Evolutionary conservation across 2,329 filamentous ascomycete species (phyloP).

Genomic region (Alternaria sp.): DNA sequence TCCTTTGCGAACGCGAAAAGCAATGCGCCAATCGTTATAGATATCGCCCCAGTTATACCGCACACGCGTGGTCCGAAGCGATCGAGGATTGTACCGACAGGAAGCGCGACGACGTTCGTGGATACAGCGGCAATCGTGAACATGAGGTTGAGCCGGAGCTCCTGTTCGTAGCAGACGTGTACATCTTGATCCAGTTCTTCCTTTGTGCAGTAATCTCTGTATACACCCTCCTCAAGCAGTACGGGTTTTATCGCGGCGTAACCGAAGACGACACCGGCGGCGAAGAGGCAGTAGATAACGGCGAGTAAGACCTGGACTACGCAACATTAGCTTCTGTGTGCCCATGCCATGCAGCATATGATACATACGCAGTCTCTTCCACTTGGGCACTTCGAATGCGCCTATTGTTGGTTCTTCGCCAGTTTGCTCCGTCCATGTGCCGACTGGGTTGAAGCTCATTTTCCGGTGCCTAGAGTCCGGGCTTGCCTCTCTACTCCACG

Average conservation of each 20-base stretch:
- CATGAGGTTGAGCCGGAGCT: constrained; percentile 78
- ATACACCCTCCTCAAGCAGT: constrained; percentile 48
- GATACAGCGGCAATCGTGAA: constrained; percentile 89
- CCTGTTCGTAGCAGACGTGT: constrained; percentile 51
- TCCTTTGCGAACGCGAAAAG: constrained; percentile 74
- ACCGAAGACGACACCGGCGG: constrained; percentile 65
- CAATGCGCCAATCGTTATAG: constrained; percentile 74
- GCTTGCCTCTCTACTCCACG: constrained; percentile 51
- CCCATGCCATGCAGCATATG: too few species aligned
- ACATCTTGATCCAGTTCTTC: constrained; percentile 48
- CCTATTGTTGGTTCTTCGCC: constrained; percentile 53
- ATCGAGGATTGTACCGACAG: constrained; percentile 86
- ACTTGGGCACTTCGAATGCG: constrained; percentile 64
- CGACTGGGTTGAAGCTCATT: constrained; percentile 61
- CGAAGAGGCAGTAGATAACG: constrained; percentile 77
- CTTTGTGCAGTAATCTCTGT: constrained; percentile 48
- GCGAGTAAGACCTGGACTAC: constrained; percentile 74
- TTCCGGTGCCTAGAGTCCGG: constrained; percentile 54
- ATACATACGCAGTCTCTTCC: constrained; percentile 62
- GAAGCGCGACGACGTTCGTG: constrained; percentile 86
- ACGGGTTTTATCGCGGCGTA: constrained; percentile 55
- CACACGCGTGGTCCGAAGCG: constrained; percentile 80
- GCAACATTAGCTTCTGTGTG: constrained; percentile 23
- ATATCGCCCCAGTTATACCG: constrained; percentile 74
- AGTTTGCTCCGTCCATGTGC: constrained; percentile 54